Base-by-base conservation (phyloP, 2,329 filamentous ascomycete genomes). In the Zasmidium angulare region DNA sequence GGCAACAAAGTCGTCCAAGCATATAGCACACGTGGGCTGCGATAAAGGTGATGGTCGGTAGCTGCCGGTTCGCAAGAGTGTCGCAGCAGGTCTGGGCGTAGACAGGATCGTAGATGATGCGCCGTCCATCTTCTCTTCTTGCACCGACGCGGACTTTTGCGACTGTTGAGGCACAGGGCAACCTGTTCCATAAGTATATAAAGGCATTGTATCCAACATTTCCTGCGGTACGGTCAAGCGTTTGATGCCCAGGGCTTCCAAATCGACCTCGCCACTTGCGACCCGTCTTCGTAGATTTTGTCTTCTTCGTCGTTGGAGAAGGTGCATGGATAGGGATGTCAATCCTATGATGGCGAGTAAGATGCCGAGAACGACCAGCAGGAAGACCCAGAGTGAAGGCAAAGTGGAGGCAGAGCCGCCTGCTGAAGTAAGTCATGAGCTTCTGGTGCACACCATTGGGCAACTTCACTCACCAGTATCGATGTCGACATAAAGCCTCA, bases 1-100 rank as follows among this genome's bases (percentile, higher is more conserved):
- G 1, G 65, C 57, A 24, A 89, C 82, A 69, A 91, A 98, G 60
- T 90, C 86, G 56, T 91, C 89, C 0, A 96, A 82, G 71, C 95
- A 99, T 55, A 98, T 96, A n/a, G 90, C 86, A 71, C 95, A 98
- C 1, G 84, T 87, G 0, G 90, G 87, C 72, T 98, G 95, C 20
- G 87, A 86, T 66, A 90, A 81, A 40, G 75, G 73, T 26, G 66
- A 63, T 23, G 69, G 64, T 40, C 60, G 57, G 60, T 64, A 68
- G 57, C 63, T 61, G 40, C 60, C 55, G 29, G 60, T 21, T 54
- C 59, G 50, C 53, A 50, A 14, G 51, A 53, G 24, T 43, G 51
- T 22, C n/a, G 50, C 6, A 2, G 50, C 21, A 12, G 31, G 31
- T 19, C 21, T 6, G 3, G 22, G 20, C 29, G 23, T 19, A 3